Conservation (phyloP, 257 asterid genomes). For the Solanum clarkiae region DNA sequence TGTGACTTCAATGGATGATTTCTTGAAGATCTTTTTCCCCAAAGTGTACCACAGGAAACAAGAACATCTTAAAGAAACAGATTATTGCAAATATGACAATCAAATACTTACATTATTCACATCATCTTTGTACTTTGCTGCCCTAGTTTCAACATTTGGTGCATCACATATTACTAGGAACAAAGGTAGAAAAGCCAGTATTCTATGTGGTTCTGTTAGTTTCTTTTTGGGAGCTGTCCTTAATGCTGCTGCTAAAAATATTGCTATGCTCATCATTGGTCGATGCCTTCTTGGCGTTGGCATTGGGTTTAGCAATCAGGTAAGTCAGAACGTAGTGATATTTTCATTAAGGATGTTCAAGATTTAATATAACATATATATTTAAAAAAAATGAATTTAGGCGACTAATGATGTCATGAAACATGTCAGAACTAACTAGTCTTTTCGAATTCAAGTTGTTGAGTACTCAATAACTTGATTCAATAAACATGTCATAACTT, state of each 20-base stretch:
- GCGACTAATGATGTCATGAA: too few relatives aligned
- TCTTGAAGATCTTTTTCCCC: slow-evolving; percentile 58
- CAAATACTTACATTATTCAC: slow-evolving; percentile 62
- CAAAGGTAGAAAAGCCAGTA: slow-evolving; percentile 47
- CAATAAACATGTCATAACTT: not conserved
- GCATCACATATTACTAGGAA: slow-evolving; percentile 53
- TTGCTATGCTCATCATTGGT: slow-evolving; percentile 58
- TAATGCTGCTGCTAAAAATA: slow-evolving; percentile 39
- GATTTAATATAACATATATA: not conserved
- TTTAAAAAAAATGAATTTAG: not conserved
- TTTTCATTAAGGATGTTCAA: not conserved
- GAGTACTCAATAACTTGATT: not conserved
- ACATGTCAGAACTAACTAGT: too few relatives aligned
- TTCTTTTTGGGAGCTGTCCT: slow-evolving; percentile 50
- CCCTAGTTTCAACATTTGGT: slow-evolving; percentile 44
- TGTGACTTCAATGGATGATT: slow-evolving; percentile 73
- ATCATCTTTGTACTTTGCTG: slow-evolving; percentile 70
- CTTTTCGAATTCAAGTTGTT: not conserved
- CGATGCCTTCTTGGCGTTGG: slow-evolving; percentile 64
- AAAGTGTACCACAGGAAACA: slow-evolving; percentile 38
- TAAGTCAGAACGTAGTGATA: not conserved
- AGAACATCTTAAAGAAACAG: slow-evolving; percentile 25
- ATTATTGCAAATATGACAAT: slow-evolving; percentile 65
- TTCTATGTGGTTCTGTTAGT: slow-evolving; percentile 48
- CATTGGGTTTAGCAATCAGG: slow-evolving; percentile 80